phyloP scores from a whole-genome alignment of 331 rosid genomes.

The Quercus phellos region DNA sequence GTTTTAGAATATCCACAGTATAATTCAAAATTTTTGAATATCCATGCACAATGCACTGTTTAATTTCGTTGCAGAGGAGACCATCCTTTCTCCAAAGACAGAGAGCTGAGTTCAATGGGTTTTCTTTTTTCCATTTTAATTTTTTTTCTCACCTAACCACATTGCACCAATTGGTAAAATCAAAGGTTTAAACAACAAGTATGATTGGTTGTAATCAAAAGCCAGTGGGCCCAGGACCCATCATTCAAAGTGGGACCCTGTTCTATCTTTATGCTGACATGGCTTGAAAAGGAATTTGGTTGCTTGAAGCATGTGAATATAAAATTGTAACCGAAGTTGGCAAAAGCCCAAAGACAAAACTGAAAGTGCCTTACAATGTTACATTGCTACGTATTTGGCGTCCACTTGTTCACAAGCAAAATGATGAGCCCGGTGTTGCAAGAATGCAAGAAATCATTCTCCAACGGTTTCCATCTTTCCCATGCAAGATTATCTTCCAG shows the following conservation, averaged over 20 bases:
- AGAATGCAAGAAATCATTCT: conserved; percentile 20
- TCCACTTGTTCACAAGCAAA: conserved; percentile 20
- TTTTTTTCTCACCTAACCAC: no score
- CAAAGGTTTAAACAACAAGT: no score
- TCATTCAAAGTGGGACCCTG: conserved; percentile 12
- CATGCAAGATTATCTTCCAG: conserved; percentile 31
- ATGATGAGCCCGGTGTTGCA: conserved; percentile 22
- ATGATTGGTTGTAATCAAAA: no score
- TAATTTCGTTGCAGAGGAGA: neutral
- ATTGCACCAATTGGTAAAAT: no score
- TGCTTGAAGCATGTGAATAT: conserved; percentile 22
- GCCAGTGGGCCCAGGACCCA: no score
- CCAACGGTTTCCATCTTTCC: conserved; percentile 14
- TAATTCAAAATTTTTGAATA: no score
- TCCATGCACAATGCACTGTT: no score
- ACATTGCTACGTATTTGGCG: conserved; percentile 17
- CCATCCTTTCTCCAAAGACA: neutral
- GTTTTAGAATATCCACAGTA: no score
- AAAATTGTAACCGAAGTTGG: conserved; percentile 18
- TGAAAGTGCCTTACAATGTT: conserved; percentile 20
- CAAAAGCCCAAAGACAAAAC: conserved; percentile 25
- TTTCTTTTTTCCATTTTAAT: neutral
- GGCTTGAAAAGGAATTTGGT: conserved; percentile 6
- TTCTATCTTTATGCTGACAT: conserved; percentile 15
- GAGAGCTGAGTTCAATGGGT: neutral